Percentiles rank a stretch among this genome's conserved stretches.
Evolutionary conservation across 768 basidiomycete genomes (phyloP).

Genomic region (Lyophyllum shimeji): DNA sequence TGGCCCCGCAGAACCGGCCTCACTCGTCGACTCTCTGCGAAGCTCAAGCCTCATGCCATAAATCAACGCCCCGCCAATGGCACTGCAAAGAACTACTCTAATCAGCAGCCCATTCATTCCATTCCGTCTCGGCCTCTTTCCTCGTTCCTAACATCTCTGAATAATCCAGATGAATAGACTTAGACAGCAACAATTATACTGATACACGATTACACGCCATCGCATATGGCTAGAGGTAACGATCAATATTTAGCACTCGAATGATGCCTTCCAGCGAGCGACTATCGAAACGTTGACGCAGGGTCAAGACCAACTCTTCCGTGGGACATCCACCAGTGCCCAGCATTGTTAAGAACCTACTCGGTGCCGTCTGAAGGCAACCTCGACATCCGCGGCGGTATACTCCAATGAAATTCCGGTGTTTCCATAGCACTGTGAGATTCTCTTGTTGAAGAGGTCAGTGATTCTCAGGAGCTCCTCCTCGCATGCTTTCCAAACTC

Average conservation of each 20-base stretch:
- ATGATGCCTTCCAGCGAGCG: neutral
- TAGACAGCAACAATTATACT: too few species aligned
- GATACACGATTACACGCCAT: neutral
- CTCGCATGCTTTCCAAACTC: slow-evolving; percentile 91
- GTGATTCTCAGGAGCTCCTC: slow-evolving; percentile 77
- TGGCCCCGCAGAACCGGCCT: neutral
- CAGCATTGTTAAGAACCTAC: slow-evolving; percentile 14
- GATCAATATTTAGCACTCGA: neutral
- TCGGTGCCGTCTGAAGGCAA: slow-evolving; percentile 72
- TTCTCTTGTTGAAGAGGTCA: slow-evolving; percentile 63
- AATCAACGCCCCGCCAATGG: too few species aligned
- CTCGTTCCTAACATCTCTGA: neutral
- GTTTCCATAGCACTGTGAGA: slow-evolving; percentile 79
- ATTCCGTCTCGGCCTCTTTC: neutral
- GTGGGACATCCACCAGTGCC: neutral
- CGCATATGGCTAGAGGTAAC: neutral
- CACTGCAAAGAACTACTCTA: neutral
- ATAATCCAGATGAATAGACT: neutral
- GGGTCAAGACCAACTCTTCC: neutral
- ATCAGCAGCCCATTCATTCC: neutral
- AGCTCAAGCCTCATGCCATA: too few species aligned
- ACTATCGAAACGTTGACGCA: neutral
- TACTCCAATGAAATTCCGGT: slow-evolving; percentile 75
- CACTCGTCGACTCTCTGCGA: too few species aligned
- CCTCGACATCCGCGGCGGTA: slow-evolving; percentile 69